Evolutionary conservation across 1,139 yeast genomes (phyloP).

Genomic region (Geotrichum fermentans): DNA sequence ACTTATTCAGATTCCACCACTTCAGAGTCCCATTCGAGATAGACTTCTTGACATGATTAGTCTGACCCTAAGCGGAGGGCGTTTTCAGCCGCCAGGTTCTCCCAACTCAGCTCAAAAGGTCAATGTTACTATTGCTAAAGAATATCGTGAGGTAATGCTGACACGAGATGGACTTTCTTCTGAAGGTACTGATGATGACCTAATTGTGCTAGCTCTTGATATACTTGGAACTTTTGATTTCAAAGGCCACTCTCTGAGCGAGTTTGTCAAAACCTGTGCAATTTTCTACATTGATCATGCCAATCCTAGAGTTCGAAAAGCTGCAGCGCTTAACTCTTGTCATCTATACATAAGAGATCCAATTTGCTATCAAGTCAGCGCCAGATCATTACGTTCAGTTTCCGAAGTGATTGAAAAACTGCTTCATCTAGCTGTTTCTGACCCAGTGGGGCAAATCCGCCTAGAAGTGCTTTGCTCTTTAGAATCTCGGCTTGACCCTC

Average conservation of each 20-base stretch:
- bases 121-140: constrained; percentile 64
- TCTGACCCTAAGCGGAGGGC: constrained; percentile 70
- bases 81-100: constrained; percentile 82
- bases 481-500: constrained; percentile 79
- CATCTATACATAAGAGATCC: constrained; percentile 76
- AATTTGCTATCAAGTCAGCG: constrained; percentile 78
- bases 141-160: constrained; percentile 69
- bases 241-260: constrained; percentile 70
- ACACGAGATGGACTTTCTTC: constrained; percentile 50
- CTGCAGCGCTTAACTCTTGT: constrained; percentile 82
- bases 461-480: constrained; percentile 70
- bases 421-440: constrained; percentile 82
- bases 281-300: constrained; percentile 76
- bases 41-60: constrained; percentile 70
- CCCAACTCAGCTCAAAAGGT: constrained; percentile 53
- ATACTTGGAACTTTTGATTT: constrained; percentile 75
- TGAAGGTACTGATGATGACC: constrained; percentile 45
- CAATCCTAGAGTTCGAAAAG: constrained; percentile 70
- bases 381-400: constrained; percentile 77
- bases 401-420: constrained; percentile 79
- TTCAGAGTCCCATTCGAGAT: constrained; percentile 67
- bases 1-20: constrained; percentile 70
- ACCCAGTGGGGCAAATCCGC: constrained; percentile 78
- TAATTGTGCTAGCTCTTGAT: constrained; percentile 62
- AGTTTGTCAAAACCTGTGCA: constrained; percentile 80